A percentile compares a stretch with the other conserved stretches of the same genome.
Conservation (phyloP, 768 basidiomycete genomes). For the Termitomyces sp. region DNA sequence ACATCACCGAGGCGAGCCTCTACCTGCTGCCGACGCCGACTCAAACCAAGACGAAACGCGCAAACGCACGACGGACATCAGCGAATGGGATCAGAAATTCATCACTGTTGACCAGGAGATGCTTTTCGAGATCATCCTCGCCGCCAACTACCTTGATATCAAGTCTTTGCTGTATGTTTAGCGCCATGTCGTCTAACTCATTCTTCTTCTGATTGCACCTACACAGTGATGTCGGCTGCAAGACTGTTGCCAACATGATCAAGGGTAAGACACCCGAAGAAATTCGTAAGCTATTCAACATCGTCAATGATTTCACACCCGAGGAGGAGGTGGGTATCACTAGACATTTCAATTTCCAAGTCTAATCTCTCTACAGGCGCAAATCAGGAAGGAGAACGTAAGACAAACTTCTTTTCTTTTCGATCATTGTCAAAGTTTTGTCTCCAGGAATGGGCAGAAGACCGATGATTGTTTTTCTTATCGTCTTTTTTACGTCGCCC, state of each 20-base stretch:
- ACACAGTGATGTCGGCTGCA: constrained; percentile 92
- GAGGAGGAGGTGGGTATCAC: constrained; percentile 82
- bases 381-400: constrained; percentile 99
- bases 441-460: constrained; percentile 86
- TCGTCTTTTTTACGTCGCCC: constrained; percentile 9
- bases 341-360: constrained; percentile 2
- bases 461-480: constrained; percentile 48
- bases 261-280: constrained; percentile 99
- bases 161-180: constrained; percentile 89
- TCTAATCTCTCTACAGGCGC: constrained; percentile 49
- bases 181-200: not conserved
- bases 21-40: constrained; percentile 79
- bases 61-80: constrained; percentile 97
- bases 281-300: constrained; percentile 97
- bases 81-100: constrained; percentile 99
- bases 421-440: constrained; percentile 14
- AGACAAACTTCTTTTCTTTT: constrained; percentile 24
- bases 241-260: constrained; percentile 99
- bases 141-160: constrained; percentile 99
- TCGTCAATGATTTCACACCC: constrained; percentile 96
- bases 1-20: constrained; percentile 96
- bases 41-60: constrained; percentile 88
- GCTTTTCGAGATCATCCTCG: constrained; percentile 99
- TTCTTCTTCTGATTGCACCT: not conserved
- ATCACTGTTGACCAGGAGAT: constrained; percentile 99